Percentiles rank a stretch among this genome's conserved stretches.
phyloP scores from a whole-genome alignment of 352 stramenopile species.

The Phytophthora cryptogea region DNA sequence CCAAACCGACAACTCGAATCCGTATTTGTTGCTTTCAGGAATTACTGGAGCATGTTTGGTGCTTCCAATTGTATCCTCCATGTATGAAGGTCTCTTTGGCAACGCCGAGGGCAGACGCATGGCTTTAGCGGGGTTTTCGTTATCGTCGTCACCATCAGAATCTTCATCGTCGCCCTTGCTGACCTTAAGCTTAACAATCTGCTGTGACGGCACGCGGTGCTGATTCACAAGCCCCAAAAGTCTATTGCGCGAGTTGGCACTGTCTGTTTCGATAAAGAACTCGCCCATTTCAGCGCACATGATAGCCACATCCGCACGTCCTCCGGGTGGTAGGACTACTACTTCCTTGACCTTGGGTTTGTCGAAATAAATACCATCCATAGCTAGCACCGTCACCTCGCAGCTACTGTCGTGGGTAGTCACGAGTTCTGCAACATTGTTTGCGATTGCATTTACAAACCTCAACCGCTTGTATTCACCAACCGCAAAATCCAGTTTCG shows the following conservation, averaged over 20 bases:
- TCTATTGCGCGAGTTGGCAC: conserved; percentile 56
- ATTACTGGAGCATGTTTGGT: conserved; percentile 26
- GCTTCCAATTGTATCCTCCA: conserved; percentile 41
- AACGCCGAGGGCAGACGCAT: conserved; percentile 46
- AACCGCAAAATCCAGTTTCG: conserved; percentile 50
- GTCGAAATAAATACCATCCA: conserved; percentile 72
- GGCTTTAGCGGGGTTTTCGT: conserved; percentile 10
- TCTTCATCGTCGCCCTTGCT: conserved; percentile 17
- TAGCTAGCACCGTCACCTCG: conserved; percentile 60
- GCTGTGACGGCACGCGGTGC: conserved; percentile 73
- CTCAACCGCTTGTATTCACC: conserved; percentile 70
- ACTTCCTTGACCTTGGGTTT: conserved; percentile 48
- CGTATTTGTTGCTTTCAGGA: conserved; percentile 52
- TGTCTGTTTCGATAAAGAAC: conserved; percentile 73
- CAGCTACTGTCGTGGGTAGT: conserved; percentile 45
- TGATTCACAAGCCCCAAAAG: conserved; percentile 64
- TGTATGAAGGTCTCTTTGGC: conserved; percentile 62
- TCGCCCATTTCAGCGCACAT: conserved; percentile 49
- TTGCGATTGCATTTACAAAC: conserved; percentile 81
- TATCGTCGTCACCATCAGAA: conserved; percentile 22
- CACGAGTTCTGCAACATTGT: conserved; percentile 76
- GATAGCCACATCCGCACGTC: conserved; percentile 66
- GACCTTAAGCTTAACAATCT: conserved; percentile 59
- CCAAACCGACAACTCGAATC: conserved; percentile 80
- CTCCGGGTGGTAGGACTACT: conserved; percentile 67